Percentiles rank a stretch among this genome's conserved stretches.
These are phyloP conservation scores for Aspergillus tamarii DNA, from an alignment of 2,329 filamentous ascomycete species.

Conservation along the genomic window DNA sequence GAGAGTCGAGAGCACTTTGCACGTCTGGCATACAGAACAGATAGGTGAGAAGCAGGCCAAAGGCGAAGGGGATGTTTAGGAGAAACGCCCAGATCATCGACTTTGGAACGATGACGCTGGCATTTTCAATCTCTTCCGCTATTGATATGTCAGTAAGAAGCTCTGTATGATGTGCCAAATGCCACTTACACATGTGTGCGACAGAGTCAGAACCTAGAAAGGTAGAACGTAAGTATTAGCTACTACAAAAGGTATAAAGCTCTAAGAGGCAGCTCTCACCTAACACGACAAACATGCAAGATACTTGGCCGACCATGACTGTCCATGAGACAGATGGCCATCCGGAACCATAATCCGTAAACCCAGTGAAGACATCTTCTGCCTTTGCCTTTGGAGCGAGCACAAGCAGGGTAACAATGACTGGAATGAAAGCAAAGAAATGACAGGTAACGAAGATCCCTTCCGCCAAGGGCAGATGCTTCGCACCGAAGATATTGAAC, in stretches of 20 bases:
- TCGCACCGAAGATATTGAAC: constrained; percentile 3
- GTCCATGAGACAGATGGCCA: constrained; percentile 2
- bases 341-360: constrained; percentile 1
- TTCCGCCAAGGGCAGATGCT: not conserved
- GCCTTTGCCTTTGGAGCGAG: not conserved
- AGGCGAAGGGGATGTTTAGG: constrained; percentile 4
- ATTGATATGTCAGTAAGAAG: not conserved
- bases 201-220: constrained; percentile 3
- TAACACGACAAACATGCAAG: constrained; percentile 6
- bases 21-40: constrained; percentile 41
- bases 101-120: constrained; percentile 6
- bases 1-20: constrained; percentile 40
- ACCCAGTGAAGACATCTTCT: constrained; percentile 3
- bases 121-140: constrained; percentile 16
- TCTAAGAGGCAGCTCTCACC: not conserved
- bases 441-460: constrained; percentile 3
- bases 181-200: constrained; percentile 7
- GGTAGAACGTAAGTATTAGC: not conserved
- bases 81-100: constrained; percentile 11
- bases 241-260: not conserved
- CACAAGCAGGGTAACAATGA: not conserved
- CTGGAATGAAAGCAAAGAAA: constrained; percentile 1
- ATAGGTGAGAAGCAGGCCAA: constrained; percentile 45
- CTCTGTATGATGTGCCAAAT: not conserved
- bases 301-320: constrained; percentile 5